Evolutionary conservation across 2,329 filamentous ascomycete genomes (phyloP).

Genomic region (Hansfordia pulvinata): DNA sequence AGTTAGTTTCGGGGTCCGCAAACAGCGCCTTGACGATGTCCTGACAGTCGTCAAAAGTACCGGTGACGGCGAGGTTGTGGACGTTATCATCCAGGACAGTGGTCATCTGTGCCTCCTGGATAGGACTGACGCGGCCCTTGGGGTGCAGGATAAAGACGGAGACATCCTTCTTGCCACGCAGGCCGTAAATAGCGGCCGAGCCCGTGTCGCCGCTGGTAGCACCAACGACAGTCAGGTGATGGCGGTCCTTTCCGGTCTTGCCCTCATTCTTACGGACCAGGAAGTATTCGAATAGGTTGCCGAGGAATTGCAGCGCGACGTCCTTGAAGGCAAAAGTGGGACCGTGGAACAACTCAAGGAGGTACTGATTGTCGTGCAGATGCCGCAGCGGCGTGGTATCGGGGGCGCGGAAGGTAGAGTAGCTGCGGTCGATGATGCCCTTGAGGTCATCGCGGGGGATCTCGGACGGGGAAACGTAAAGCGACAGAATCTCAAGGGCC

Average conservation of each 20-base stretch:
- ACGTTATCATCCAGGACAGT: conserved; percentile 84
- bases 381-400: conserved; percentile 69
- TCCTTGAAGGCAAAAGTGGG: conserved; percentile 96
- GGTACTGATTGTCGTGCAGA: conserved; percentile 66
- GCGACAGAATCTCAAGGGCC: conserved; percentile 70
- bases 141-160: conserved; percentile 92
- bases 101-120: conserved; percentile 96
- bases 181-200: conserved; percentile 88
- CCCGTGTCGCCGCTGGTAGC: conserved; percentile 84
- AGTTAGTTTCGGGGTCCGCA: conserved; percentile 72
- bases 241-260: conserved; percentile 52
- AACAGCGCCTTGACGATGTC: conserved; percentile 93
- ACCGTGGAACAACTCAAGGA: conserved; percentile 92
- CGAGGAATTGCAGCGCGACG: conserved; percentile 82
- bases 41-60: conserved; percentile 95
- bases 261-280: conserved; percentile 58
- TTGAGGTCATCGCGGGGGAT: conserved; percentile 72
- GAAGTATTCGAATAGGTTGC: conserved; percentile 93
- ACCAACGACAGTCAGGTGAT: conserved; percentile 76
- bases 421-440: conserved; percentile 71
- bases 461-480: conserved; percentile 76
- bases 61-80: conserved; percentile 79
- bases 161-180: conserved; percentile 91
- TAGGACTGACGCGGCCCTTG: conserved; percentile 76
- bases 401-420: conserved; percentile 72